A percentile compares a stretch with the other conserved stretches of the same genome.
Conservation (phyloP, 1,284 basidiomycete genomes). For the Mycena citricolor region DNA sequence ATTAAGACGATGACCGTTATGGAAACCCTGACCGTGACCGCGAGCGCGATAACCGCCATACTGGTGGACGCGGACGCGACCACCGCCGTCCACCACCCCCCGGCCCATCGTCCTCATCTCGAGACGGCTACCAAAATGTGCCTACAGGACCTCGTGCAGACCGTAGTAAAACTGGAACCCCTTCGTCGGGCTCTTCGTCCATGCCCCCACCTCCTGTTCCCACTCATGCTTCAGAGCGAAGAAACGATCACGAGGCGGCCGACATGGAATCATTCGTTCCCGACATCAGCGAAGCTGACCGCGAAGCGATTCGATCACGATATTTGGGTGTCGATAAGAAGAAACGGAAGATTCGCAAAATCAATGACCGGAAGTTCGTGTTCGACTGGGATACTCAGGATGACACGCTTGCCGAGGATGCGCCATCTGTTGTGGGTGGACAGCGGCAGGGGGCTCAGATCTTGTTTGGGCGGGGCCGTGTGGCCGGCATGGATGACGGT, state of each 20-base stretch:
- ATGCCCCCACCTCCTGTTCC: conserved; percentile 52
- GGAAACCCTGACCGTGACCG: conserved; percentile 51
- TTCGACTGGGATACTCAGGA: conserved; percentile 98
- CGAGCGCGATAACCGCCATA: conserved; percentile 17
- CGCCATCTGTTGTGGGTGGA: conserved; percentile 59
- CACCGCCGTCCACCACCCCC: conserved; percentile 37
- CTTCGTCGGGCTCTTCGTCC: conserved; percentile 37
- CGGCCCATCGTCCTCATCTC: conserved; percentile 31
- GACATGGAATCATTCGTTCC: too few species aligned
- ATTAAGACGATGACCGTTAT: conserved; percentile 63
- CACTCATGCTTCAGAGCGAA: conserved; percentile 39
- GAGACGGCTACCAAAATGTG: conserved; percentile 58
- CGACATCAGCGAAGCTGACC: conserved; percentile 73
- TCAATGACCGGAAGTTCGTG: conserved; percentile 94
- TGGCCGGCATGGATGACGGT: conserved; percentile 86
- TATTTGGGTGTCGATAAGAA: conserved; percentile 92
- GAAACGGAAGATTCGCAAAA: conserved; percentile 90
- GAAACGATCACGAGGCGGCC: too few species aligned
- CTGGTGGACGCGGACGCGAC: conserved; percentile 30
- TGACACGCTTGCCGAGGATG: conserved; percentile 78
- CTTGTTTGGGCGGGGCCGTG: conserved; percentile 81
- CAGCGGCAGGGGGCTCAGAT: conserved; percentile 78
- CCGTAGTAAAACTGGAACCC: conserved; percentile 45
- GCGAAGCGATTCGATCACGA: conserved; percentile 78
- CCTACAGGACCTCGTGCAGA: conserved; percentile 86